A percentile compares a stretch with the other conserved stretches of the same genome.
These are phyloP conservation scores for Pseudozyma tsukubaensis DNA, from an alignment of 1,284 basidiomycete species.

Conservation along the genomic window DNA sequence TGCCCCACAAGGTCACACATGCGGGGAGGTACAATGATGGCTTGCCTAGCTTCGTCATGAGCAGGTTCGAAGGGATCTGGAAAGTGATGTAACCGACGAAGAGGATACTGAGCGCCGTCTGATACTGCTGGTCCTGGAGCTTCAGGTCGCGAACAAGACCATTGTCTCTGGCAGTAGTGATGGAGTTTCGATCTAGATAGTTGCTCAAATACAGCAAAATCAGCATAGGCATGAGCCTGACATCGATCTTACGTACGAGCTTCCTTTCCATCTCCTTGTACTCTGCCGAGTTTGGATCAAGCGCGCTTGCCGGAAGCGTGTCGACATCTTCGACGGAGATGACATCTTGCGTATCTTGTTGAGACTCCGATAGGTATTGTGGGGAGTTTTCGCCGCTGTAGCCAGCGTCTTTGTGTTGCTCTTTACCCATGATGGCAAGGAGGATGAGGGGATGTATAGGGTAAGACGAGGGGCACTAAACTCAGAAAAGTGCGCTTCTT, in stretches of 20 bases:
- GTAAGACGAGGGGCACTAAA: too few species aligned
- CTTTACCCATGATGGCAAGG: constrained; percentile 28
- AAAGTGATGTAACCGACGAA: constrained; percentile 83
- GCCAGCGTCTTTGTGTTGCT: constrained; percentile 10
- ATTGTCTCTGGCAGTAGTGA: constrained; percentile 43
- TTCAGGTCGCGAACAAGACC: constrained; percentile 59
- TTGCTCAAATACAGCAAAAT: constrained; percentile 40
- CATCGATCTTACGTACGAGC: constrained; percentile 53
- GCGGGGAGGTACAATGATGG: constrained; percentile 63
- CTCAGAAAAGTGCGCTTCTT: too few species aligned
- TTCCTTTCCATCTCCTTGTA: constrained; percentile 36
- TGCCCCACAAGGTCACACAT: constrained; percentile 56
- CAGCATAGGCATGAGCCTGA: constrained; percentile 31
- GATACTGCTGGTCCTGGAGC: constrained; percentile 51
- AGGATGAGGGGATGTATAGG: too few species aligned
- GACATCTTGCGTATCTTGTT: constrained; percentile 29
- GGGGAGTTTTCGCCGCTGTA: neutral
- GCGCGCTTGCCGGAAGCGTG: constrained; percentile 6
- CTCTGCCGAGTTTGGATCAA: constrained; percentile 37
- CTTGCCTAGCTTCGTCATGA: constrained; percentile 63
- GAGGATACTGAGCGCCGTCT: constrained; percentile 77
- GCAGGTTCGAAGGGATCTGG: constrained; percentile 76
- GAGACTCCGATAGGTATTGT: neutral
- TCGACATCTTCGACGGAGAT: constrained; percentile 17
- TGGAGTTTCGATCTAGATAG: constrained; percentile 23